Conservation (phyloP, 768 basidiomycete genomes). For the Rhodotorula sphaerocarpa region DNA sequence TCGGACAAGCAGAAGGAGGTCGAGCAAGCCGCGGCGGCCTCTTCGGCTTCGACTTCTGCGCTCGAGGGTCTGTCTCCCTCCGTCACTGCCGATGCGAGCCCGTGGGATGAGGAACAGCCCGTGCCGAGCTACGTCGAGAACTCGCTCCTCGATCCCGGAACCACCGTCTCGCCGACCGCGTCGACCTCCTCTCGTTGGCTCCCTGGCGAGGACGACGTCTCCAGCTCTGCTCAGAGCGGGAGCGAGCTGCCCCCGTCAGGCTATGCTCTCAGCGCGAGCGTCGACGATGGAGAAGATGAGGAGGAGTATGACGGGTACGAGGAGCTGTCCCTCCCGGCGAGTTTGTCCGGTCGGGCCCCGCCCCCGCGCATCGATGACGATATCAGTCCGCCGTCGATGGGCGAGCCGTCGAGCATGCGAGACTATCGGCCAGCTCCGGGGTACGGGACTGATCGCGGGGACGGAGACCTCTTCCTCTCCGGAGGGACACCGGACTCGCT, state of each 20-base stretch:
- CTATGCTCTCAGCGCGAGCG: too few relatives aligned
- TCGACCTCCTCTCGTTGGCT: too few relatives aligned
- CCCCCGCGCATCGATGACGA: constrained; percentile 36
- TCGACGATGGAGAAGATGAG: constrained; percentile 3
- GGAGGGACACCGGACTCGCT: too few relatives aligned
- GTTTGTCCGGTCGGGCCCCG: constrained; percentile 3
- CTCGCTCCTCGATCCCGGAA: constrained; percentile 11
- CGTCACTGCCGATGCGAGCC: too few relatives aligned
- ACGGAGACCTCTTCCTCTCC: too few relatives aligned
- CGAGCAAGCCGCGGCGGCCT: background rate
- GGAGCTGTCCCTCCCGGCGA: constrained; percentile 26
- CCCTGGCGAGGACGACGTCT: background rate
- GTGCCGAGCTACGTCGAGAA: constrained; percentile 31
- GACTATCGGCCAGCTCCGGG: background rate
- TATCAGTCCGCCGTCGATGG: constrained; percentile 25
- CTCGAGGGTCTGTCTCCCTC: too few relatives aligned
- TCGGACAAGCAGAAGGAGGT: constrained; percentile 30
- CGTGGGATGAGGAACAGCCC: constrained; percentile 8
- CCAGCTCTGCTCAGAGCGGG: background rate
- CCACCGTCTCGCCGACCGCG: too few relatives aligned
- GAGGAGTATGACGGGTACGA: constrained; percentile 40
- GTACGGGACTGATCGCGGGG: too few relatives aligned
- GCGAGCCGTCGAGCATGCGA: background rate
- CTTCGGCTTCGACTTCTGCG: background rate
- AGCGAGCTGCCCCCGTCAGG: too few relatives aligned